Percentiles rank a stretch among this genome's conserved stretches.
These are phyloP conservation scores for Chrysosphaeria jannelii DNA, from an alignment of 2,329 filamentous ascomycete genomes.

Conservation along the genomic window DNA sequence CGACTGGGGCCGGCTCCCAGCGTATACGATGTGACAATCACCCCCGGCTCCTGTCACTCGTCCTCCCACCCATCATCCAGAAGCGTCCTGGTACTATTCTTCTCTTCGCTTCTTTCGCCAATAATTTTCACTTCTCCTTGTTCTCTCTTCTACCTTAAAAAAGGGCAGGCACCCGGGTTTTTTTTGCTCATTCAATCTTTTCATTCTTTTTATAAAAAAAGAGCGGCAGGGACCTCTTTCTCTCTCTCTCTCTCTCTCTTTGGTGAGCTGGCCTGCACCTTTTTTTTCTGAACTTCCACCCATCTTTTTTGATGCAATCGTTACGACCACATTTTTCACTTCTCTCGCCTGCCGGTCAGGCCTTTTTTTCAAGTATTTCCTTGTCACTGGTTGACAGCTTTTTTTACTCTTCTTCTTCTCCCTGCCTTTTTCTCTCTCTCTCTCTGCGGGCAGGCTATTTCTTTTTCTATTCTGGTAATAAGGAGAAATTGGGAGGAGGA, in stretches of 20 bases:
- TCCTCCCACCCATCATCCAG: constrained; percentile 10
- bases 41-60: constrained; percentile 14
- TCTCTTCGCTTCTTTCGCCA: constrained; percentile 8
- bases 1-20: constrained; percentile 63
- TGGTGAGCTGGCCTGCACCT: no score
- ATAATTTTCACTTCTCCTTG: constrained; percentile 10
- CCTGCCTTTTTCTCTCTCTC: constrained; percentile 3
- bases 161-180: constrained; percentile 14
- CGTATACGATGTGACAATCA: constrained; percentile 64
- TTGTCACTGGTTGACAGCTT: constrained; percentile 13
- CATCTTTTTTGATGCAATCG: no score
- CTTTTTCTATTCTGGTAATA: no score
- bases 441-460: constrained; percentile 4
- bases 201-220: constrained; percentile 1
- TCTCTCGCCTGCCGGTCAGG: no score
- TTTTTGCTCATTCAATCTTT: constrained; percentile 2
- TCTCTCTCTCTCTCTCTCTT: constrained; percentile 11
- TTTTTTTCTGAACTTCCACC: no score
- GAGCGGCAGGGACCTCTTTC: constrained; percentile 2
- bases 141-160: constrained; percentile 8
- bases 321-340: no score
- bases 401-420: constrained; percentile 3
- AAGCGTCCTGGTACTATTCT: constrained; percentile 3
- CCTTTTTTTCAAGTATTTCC: no score
- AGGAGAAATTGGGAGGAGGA: not conserved